These are phyloP conservation scores for Madurella mycetomatis DNA, from an alignment of 2,329 filamentous ascomycete species.

Conservation along the genomic window DNA sequence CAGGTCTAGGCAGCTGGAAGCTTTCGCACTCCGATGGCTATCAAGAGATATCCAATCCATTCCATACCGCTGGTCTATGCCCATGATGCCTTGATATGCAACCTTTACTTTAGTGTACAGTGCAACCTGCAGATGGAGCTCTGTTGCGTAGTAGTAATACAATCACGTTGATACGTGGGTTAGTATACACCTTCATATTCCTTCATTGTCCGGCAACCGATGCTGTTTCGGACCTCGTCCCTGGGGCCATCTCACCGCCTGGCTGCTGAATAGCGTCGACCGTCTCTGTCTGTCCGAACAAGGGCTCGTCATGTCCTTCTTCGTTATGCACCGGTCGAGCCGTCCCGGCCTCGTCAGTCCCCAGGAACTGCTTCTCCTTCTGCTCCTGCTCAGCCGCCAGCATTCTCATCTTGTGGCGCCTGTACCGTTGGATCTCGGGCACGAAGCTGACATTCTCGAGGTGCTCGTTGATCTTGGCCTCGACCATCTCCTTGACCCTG, in stretches of 20 bases:
- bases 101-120: no score
- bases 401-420: slow-evolving; percentile 28
- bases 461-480: slow-evolving; percentile 66
- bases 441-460: slow-evolving; percentile 53
- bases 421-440: slow-evolving; percentile 30
- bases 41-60: no score
- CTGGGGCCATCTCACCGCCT: neutral
- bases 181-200: no score
- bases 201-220: no score
- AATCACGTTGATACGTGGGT: no score
- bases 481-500: slow-evolving; percentile 72
- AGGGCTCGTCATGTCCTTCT: slow-evolving; percentile 34
- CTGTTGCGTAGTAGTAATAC: no score
- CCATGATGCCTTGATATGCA: no score
- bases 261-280: neutral
- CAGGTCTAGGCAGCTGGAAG: no score
- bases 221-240: neutral
- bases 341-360: slow-evolving; percentile 20
- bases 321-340: neutral
- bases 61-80: no score
- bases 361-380: slow-evolving; percentile 22
- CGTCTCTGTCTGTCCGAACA: slow-evolving; percentile 27
- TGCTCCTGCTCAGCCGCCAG: slow-evolving; percentile 18
- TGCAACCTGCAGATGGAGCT: no score
- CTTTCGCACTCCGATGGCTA: no score